A percentile compares a stretch with the other conserved stretches of the same genome.
Evolutionary conservation across 345 rosid species (phyloP).

Genomic region (Lepidium africanum): DNA sequence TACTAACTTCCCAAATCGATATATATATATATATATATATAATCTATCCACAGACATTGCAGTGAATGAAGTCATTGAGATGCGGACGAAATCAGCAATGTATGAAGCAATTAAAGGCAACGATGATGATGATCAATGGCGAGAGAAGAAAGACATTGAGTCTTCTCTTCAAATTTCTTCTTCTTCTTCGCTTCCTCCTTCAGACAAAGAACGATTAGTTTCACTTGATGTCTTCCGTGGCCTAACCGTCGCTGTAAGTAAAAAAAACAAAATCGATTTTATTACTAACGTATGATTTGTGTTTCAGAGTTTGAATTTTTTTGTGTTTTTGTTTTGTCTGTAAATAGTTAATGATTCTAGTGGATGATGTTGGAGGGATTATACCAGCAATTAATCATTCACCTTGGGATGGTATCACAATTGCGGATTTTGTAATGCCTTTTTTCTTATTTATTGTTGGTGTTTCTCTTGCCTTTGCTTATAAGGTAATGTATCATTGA

Average conservation of each 20-base stretch:
- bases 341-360: constrained; percentile 84
- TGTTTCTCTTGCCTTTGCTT: constrained; percentile 62
- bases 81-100: constrained; percentile 12
- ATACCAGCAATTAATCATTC: constrained; percentile 83
- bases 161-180: constrained; percentile 32
- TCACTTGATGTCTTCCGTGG: constrained; percentile 79
- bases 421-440: constrained; percentile 94
- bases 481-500: constrained; percentile 44
- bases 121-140: constrained; percentile 10
- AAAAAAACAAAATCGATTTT: too few relatives aligned
- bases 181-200: background rate
- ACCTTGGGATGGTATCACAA: constrained; percentile 82
- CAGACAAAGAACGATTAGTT: constrained; percentile 34
- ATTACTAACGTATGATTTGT: too few relatives aligned
- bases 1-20: too few relatives aligned
- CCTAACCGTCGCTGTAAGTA: constrained; percentile 39
- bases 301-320: background rate
- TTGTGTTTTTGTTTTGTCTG: background rate
- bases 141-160: constrained; percentile 20
- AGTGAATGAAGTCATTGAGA: background rate
- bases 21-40: background rate
- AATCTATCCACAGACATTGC: background rate
- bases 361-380: constrained; percentile 74
- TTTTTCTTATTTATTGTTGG: constrained; percentile 90
- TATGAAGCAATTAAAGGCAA: constrained; percentile 24